Conservation (phyloP, 2,329 filamentous ascomycete genomes). For the Bretziella fagacearum region DNA sequence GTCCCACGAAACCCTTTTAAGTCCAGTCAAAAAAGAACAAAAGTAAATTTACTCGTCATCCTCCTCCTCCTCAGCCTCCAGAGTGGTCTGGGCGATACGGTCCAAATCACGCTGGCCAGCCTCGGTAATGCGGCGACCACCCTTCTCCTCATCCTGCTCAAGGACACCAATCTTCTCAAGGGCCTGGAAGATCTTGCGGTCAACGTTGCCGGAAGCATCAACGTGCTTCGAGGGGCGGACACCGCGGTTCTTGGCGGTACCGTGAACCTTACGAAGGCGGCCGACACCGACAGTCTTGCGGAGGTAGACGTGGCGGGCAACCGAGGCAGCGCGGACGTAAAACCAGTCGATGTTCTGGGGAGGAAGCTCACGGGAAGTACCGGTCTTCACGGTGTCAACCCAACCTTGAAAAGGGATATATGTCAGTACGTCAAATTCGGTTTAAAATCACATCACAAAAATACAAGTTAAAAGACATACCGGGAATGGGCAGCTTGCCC, state of each 20-base stretch:
- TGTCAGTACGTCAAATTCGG: slow-evolving; percentile 12
- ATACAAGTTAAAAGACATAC: slow-evolving; percentile 33
- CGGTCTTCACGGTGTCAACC: slow-evolving; percentile 99
- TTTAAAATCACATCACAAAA: slow-evolving; percentile 10
- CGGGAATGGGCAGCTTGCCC: slow-evolving; percentile 80
- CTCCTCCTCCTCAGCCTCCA: slow-evolving; percentile 53
- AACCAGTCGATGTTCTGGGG: slow-evolving; percentile 98
- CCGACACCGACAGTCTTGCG: slow-evolving; percentile 98
- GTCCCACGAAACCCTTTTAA: too few relatives aligned
- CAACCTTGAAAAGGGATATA: slow-evolving; percentile 45
- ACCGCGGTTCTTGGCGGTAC: slow-evolving; percentile 92
- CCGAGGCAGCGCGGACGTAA: slow-evolving; percentile 75
- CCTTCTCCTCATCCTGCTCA: slow-evolving; percentile 96
- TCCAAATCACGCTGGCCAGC: slow-evolving; percentile 97
- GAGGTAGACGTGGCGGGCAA: slow-evolving; percentile 97
- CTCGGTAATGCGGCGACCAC: slow-evolving; percentile 95
- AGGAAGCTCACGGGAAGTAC: slow-evolving; percentile 88
- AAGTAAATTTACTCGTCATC: slow-evolving; percentile 41
- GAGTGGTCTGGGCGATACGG: slow-evolving; percentile 71
- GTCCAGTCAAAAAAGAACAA: not conserved
- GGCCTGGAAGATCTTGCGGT: slow-evolving; percentile 93
- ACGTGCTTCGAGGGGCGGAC: slow-evolving; percentile 84
- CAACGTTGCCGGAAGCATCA: slow-evolving; percentile 83
- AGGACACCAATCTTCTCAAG: slow-evolving; percentile 99
- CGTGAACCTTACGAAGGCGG: slow-evolving; percentile 92